Evolutionary conservation across 1,284 basidiomycete genomes (phyloP), one percentile per base, ranked within the genome.

Genomic region (Cryptococcus sp.): DNA sequence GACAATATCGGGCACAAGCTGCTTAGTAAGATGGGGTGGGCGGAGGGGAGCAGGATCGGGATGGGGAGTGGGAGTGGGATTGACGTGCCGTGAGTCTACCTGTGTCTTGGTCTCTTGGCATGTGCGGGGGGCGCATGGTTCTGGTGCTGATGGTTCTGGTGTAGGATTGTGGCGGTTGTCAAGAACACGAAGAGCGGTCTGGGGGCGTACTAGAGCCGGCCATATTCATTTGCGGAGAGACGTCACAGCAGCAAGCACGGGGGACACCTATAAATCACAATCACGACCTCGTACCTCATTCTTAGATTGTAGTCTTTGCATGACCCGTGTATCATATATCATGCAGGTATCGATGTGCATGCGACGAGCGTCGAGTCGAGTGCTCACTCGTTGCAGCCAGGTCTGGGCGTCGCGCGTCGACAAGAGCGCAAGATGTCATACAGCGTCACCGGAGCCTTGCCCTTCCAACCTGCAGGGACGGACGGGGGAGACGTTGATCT

Each of bases 171-270:
- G 43, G 77, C 77, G 0, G 70, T 78, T 13, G 77, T 79, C 39
- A 79, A 79, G 63, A 75, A 77, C 54, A 76, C 75, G n/a, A 78
- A 78, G 67, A 67, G 61, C 21, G 77, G 77, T 46, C 62, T 78
- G 1, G 77, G 77, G n/a, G 70, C 72, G 6, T 74, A 58, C 59
- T 36, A 16, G 28, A 33, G 28, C 28, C 9, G 28, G 33, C 28
- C 4, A 15, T 47, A 23, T 47, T 28, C 18, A 4, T 33, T 33
- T 9, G 5, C 9, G 28, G 9, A 33, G 28, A 33, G 5, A 5
- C 28, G 28, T 33, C 28, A 5, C 28, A 9, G 4, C 28, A 33
- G 15, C 12, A 43, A 13, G 15, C 39, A 18, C 28, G 16, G 36
- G 13, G 18, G 9, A n/a, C 15, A 9, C 18, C 16, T 18, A 16